phyloP scores from a whole-genome alignment of 2,329 filamentous ascomycete genomes.

The Calonectria pteridis region DNA sequence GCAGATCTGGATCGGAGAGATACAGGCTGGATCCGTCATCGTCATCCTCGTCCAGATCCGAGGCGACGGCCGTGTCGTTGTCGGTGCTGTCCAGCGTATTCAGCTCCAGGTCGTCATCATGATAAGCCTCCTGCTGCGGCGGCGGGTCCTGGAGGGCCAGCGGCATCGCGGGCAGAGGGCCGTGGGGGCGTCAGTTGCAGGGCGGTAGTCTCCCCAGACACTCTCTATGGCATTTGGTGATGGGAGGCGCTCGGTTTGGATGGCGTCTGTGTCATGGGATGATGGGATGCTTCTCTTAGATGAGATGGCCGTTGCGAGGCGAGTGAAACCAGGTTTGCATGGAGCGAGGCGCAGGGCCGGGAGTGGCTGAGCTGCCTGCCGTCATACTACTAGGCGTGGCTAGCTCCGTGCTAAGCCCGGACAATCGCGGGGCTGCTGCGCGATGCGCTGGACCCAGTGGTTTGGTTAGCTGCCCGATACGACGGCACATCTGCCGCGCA shows the following conservation, averaged over 20 bases:
- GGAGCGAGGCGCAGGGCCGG: background rate
- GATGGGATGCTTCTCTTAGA: background rate
- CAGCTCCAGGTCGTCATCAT: slow-evolving; percentile 24
- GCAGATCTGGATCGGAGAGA: slow-evolving; percentile 25
- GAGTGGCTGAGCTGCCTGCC: background rate
- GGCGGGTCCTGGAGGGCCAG: slow-evolving; percentile 15
- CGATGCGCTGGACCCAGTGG: background rate
- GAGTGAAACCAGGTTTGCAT: slow-evolving; percentile 8
- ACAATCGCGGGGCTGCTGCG: background rate
- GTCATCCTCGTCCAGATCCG: slow-evolving; percentile 5
- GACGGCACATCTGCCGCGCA: background rate
- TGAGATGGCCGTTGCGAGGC: background rate
- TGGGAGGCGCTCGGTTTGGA: background rate
- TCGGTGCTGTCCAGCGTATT: slow-evolving; percentile 18
- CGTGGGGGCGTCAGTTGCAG: background rate
- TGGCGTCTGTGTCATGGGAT: slow-evolving; percentile 7
- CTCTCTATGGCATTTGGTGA: slow-evolving; percentile 15
- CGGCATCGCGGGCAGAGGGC: slow-evolving; percentile 25
- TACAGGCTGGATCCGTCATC: slow-evolving; percentile 9
- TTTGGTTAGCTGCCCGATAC: background rate
- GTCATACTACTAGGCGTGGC: background rate
- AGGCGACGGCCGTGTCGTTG: background rate
- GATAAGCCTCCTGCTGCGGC: slow-evolving; percentile 16
- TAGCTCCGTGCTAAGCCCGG: background rate
- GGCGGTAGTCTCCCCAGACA: background rate